phyloP scores from a whole-genome alignment of 2,329 filamentous ascomycete species.

The Aspergillus fumigatus region DNA sequence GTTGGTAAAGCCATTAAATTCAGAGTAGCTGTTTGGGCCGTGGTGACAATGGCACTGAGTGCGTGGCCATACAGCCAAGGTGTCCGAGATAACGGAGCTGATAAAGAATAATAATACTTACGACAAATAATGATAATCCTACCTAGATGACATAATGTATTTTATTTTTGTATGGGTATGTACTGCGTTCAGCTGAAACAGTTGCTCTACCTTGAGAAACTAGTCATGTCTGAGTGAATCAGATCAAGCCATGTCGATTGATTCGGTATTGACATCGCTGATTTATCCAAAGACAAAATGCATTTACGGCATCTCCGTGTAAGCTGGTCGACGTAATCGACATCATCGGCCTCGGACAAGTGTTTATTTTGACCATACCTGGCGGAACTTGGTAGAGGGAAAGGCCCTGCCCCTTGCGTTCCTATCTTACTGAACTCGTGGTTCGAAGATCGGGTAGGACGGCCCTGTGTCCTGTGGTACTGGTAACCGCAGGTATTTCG shows the following conservation, averaged over 20 bases:
- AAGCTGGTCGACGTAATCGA: background rate
- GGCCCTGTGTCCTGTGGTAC: conserved; percentile 10
- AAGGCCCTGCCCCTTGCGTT: conserved; percentile 15
- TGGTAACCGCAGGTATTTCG: background rate
- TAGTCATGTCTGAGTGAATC: background rate
- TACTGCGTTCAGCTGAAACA: background rate
- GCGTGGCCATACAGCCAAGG: background rate
- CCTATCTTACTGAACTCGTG: conserved; percentile 17
- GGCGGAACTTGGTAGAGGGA: conserved; percentile 11
- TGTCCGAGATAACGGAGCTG: background rate
- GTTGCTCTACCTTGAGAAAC: background rate
- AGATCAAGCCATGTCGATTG: background rate
- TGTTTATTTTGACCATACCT: conserved; percentile 17
- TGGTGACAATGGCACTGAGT: conserved; percentile 2
- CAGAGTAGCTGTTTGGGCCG: background rate
- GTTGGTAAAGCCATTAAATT: background rate
- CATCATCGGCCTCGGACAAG: background rate
- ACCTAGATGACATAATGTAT: background rate
- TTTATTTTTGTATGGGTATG: background rate
- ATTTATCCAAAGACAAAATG: background rate
- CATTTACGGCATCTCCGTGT: background rate
- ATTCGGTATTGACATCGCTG: background rate
- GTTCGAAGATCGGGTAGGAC: conserved; percentile 15
- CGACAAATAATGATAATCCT: background rate
- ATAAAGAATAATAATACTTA: background rate